phyloP scores from a whole-genome alignment of 352 stramenopile genomes.

The Phytophthora citrophthora region DNA sequence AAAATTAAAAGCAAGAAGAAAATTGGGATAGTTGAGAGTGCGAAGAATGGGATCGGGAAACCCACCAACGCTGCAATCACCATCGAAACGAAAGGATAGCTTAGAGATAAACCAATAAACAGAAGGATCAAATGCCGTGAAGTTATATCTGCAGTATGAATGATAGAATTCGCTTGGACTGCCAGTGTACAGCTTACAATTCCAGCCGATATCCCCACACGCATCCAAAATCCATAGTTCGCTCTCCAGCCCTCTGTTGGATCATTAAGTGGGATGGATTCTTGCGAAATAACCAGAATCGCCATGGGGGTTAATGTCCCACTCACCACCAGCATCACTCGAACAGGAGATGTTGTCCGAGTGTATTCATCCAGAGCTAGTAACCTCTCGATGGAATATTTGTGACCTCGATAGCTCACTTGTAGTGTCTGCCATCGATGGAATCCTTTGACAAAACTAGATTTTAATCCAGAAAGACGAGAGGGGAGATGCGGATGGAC shows the following conservation, averaged over 20 bases:
- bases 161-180: constrained; percentile 6
- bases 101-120: constrained; percentile 11
- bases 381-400: constrained; percentile 18
- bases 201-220: constrained; percentile 18
- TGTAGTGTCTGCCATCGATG: constrained; percentile 14
- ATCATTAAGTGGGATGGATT: constrained; percentile 12
- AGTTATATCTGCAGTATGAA: not conserved
- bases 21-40: constrained; percentile 18
- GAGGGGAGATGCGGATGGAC: no score
- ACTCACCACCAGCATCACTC: constrained; percentile 6
- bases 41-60: constrained; percentile 23
- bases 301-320: constrained; percentile 14
- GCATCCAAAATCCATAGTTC: constrained; percentile 26
- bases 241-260: constrained; percentile 12
- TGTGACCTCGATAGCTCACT: constrained; percentile 22
- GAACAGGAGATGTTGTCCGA: constrained; percentile 1
- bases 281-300: constrained; percentile 17
- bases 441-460: no score
- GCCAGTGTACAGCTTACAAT: constrained; percentile 11
- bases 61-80: constrained; percentile 17
- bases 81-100: constrained; percentile 12
- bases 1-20: constrained; percentile 12
- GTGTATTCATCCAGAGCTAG: constrained; percentile 23
- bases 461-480: no score
- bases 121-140: not conserved